Conservation (phyloP, 208 protist genomes). For the Angomonas deanei region DNA sequence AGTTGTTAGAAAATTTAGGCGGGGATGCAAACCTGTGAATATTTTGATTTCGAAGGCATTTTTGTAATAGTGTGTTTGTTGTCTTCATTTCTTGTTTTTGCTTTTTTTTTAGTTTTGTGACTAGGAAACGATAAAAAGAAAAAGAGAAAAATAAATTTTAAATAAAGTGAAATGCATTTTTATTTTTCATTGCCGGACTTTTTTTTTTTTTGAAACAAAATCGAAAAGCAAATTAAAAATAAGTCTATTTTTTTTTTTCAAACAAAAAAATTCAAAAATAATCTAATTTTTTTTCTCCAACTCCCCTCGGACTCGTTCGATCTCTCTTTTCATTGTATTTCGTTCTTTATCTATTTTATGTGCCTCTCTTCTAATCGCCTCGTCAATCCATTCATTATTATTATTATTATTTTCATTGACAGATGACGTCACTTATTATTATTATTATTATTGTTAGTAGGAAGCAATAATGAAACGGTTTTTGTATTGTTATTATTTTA, state of each 20-base stretch:
- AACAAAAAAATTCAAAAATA: constrained; percentile 11
- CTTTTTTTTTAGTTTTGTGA: neutral
- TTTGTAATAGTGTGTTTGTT: neutral
- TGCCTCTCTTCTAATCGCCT: no score
- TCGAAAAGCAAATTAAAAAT: neutral
- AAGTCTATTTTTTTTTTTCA: neutral
- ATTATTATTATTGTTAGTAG: no score
- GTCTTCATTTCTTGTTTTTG: neutral
- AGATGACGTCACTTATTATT: no score
- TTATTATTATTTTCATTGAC: neutral
- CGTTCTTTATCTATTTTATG: neutral
- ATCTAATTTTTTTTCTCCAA: neutral
- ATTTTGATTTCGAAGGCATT: neutral
- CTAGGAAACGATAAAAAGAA: neutral
- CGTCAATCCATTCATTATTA: neutral
- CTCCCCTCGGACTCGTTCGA: no score
- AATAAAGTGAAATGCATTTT: neutral
- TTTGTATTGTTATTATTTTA: neutral
- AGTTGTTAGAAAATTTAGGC: no score
- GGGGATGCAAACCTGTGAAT: no score
- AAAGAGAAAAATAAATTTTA: neutral
- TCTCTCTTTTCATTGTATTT: neutral
- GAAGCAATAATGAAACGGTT: no score
- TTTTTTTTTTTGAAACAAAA: neutral
- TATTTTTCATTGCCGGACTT: neutral